A percentile compares a stretch with the other conserved stretches of the same genome.
phyloP scores from a whole-genome alignment of 2,329 filamentous ascomycete genomes.

The Colletotrichum sublineola region DNA sequence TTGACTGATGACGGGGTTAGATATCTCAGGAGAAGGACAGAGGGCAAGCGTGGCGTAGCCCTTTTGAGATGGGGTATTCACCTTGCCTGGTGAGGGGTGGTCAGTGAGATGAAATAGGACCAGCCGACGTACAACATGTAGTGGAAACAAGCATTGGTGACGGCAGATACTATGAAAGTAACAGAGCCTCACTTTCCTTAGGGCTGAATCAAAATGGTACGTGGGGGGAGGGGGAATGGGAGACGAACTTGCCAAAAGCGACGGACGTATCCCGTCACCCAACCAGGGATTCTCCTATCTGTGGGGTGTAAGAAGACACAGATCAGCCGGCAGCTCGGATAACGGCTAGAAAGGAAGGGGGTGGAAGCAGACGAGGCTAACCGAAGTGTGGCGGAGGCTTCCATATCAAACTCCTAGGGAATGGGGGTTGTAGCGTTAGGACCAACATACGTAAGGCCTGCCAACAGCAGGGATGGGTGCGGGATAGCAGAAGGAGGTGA shows the following conservation, averaged over 20 bases:
- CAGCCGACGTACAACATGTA: constrained; percentile 12
- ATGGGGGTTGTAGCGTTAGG: constrained; percentile 23
- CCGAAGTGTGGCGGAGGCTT: constrained; percentile 97
- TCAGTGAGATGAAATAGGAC: constrained; percentile 31
- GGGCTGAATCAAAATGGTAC: constrained; percentile 36
- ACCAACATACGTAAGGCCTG: constrained; percentile 23
- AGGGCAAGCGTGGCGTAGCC: too few relatives aligned
- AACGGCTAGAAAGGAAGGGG: constrained; percentile 22
- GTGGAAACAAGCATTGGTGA: constrained; percentile 38
- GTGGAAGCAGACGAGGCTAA: constrained; percentile 57
- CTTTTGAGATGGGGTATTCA: constrained; percentile 42
- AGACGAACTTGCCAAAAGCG: constrained; percentile 94
- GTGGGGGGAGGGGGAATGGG: constrained; percentile 21
- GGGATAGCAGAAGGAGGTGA: constrained; percentile 22
- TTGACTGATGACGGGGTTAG: constrained; percentile 69
- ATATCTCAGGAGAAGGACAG: neutral
- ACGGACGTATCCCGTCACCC: constrained; percentile 92
- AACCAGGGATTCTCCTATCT: constrained; percentile 90
- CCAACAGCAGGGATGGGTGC: constrained; percentile 32
- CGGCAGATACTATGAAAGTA: constrained; percentile 24
- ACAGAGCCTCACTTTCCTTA: constrained; percentile 18
- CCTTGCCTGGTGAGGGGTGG: constrained; percentile 50
- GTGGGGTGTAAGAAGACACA: constrained; percentile 29
- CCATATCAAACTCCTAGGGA: constrained; percentile 87
- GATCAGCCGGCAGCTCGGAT: constrained; percentile 40